Evolutionary conservation across 441 rosid genomes (phyloP).

Genomic region (Sinapis alba): DNA sequence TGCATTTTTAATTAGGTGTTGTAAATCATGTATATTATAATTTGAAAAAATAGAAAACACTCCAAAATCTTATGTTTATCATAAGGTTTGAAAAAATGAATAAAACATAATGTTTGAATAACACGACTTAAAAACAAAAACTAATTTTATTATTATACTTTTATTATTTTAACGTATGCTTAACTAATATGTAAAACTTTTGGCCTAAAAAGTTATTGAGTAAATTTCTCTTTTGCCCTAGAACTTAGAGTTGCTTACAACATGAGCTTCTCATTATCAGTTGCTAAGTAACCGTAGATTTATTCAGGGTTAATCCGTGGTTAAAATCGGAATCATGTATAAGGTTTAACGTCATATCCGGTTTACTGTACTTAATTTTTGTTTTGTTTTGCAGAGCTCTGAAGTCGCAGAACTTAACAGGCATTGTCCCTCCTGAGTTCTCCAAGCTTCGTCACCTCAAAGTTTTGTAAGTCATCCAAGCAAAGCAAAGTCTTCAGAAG

Average conservation of each 20-base stretch:
- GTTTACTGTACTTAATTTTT: not conserved
- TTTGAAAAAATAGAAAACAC: too few species aligned
- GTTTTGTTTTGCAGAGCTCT: conserved; percentile 41
- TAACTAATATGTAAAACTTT: not conserved
- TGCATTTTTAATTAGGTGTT: not conserved
- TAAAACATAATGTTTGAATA: not conserved
- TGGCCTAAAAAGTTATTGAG: not conserved
- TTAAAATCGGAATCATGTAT: not conserved
- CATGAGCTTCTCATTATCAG: not conserved
- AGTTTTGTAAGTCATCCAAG: conserved; percentile 55
- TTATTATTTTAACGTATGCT: not conserved
- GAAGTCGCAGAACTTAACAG: conserved; percentile 71
- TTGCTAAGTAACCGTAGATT: not conserved
- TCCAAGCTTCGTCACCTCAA: conserved; percentile 71
- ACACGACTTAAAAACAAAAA: not conserved
- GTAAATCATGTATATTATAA: not conserved
- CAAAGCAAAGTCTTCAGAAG: not conserved
- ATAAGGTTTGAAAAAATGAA: too few species aligned
- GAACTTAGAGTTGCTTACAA: not conserved
- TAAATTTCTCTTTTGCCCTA: not conserved
- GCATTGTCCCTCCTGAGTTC: conserved; percentile 71
- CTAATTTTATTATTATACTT: not conserved
- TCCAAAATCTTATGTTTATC: too few species aligned
- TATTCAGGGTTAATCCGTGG: not conserved
- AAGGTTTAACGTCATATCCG: conserved; percentile 1